A percentile compares a stretch with the other conserved stretches of the same genome.
Conservation (phyloP, 2,329 filamentous ascomycete species). For the Rasamsonia emersonii region DNA sequence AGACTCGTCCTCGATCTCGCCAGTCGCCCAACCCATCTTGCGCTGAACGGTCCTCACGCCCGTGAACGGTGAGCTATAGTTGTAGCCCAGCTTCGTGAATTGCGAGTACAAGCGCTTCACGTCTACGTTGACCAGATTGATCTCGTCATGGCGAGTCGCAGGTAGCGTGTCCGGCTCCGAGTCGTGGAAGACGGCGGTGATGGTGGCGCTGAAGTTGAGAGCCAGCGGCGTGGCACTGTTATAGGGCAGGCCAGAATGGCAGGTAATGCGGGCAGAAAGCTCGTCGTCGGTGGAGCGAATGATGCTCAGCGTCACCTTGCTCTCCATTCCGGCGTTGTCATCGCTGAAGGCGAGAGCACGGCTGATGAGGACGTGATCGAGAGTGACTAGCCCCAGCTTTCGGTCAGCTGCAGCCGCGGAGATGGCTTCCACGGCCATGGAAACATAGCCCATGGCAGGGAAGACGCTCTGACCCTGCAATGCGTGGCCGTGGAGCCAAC, state of each 20-base stretch:
- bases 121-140: constrained; percentile 11
- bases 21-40: constrained; percentile 14
- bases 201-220: not conserved
- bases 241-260: no score
- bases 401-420: not conserved
- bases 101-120: constrained; percentile 16
- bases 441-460: constrained; percentile 21
- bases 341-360: constrained; percentile 17
- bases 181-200: constrained; percentile 1
- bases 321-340: no score
- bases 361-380: constrained; percentile 15
- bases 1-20: constrained; percentile 10
- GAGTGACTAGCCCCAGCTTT: constrained; percentile 13
- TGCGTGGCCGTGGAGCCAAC: constrained; percentile 25
- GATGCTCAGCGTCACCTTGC: no score
- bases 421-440: constrained; percentile 18
- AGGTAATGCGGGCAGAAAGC: no score
- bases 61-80: constrained; percentile 17
- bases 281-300: no score
- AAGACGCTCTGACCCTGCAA: constrained; percentile 24
- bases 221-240: no score
- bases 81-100: constrained; percentile 16
- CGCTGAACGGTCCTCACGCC: constrained; percentile 11
- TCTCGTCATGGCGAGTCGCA: no score
- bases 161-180: not conserved